phyloP scores from a whole-genome alignment of 805 yeast species.

The Wickerhamiella siamensis region DNA sequence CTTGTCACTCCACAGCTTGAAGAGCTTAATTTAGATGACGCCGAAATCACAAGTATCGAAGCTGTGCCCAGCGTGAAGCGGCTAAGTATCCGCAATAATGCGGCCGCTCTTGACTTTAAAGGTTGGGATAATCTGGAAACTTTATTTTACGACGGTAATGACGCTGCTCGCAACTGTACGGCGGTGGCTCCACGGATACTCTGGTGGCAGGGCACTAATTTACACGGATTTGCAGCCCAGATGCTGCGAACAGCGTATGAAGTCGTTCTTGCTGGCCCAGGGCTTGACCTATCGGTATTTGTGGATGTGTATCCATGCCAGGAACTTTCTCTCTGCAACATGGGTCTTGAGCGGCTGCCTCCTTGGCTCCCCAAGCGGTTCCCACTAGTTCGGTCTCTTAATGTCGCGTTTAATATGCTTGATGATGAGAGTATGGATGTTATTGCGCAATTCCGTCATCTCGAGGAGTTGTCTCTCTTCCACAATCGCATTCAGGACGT shows the following conservation, averaged over 20 bases:
- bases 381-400: slow-evolving; percentile 14
- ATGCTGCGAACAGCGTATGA: slow-evolving; percentile 9
- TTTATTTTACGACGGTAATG: slow-evolving; percentile 17
- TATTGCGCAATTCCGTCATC: slow-evolving; percentile 8
- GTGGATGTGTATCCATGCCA: slow-evolving; percentile 11
- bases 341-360: slow-evolving; percentile 13
- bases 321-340: slow-evolving; percentile 14
- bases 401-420: slow-evolving; percentile 16
- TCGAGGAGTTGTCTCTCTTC: slow-evolving; percentile 15
- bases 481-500: slow-evolving; percentile 10
- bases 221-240: slow-evolving; percentile 4
- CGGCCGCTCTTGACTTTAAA: slow-evolving; percentile 12
- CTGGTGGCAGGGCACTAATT: slow-evolving; percentile 13
- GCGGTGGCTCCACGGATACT: slow-evolving; percentile 10
- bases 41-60: slow-evolving; percentile 10
- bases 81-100: slow-evolving; percentile 13
- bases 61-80: slow-evolving; percentile 12
- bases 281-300: slow-evolving; percentile 3
- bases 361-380: slow-evolving; percentile 9
- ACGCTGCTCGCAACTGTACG: slow-evolving; percentile 6
- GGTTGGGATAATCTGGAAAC: slow-evolving; percentile 14
- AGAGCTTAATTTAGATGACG: slow-evolving; percentile 12
- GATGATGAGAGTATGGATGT: slow-evolving; percentile 6
- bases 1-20: slow-evolving; percentile 15
- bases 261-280: slow-evolving; percentile 10